Evolutionary conservation across 768 basidiomycete species (phyloP).

Genomic region (Trametes gibbosa): DNA sequence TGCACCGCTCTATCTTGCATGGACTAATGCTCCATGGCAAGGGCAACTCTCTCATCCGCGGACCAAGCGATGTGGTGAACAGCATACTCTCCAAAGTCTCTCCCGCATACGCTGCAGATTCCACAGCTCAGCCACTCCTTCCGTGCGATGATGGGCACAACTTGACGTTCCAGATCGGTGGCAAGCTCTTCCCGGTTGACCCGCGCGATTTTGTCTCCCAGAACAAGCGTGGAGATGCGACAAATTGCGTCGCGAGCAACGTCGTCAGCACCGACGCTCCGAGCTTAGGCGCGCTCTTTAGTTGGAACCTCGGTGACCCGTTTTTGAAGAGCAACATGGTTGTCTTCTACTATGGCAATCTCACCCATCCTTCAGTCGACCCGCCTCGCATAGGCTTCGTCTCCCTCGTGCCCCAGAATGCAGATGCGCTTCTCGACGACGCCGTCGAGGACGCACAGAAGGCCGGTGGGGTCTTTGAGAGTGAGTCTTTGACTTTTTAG

Average conservation of each 20-base stretch:
- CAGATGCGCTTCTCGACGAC: conserved; percentile 36
- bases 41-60: conserved; percentile 79
- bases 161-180: conserved; percentile 66
- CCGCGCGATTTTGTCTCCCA: conserved; percentile 68
- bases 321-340: conserved; percentile 74
- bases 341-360: conserved; percentile 73
- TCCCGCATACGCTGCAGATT: conserved; percentile 22
- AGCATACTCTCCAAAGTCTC: conserved; percentile 44
- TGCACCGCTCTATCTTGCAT: not conserved
- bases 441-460: conserved; percentile 34
- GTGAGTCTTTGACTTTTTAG: not conserved
- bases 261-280: conserved; percentile 67
- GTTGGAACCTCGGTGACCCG: conserved; percentile 76
- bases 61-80: conserved; percentile 61
- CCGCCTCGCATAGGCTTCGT: conserved; percentile 68
- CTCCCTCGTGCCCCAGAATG: conserved; percentile 66
- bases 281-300: conserved; percentile 55
- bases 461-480: conserved; percentile 20
- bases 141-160: conserved; percentile 60
- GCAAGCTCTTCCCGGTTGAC: conserved; percentile 69
- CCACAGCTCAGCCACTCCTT: conserved; percentile 35
- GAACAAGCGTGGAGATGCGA: conserved; percentile 36
- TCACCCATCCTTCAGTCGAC: conserved; percentile 64
- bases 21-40: conserved; percentile 25
- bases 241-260: conserved; percentile 49